Base-by-base conservation (phyloP, 257 asterid genomes). In the Salvia splendens region DNA sequence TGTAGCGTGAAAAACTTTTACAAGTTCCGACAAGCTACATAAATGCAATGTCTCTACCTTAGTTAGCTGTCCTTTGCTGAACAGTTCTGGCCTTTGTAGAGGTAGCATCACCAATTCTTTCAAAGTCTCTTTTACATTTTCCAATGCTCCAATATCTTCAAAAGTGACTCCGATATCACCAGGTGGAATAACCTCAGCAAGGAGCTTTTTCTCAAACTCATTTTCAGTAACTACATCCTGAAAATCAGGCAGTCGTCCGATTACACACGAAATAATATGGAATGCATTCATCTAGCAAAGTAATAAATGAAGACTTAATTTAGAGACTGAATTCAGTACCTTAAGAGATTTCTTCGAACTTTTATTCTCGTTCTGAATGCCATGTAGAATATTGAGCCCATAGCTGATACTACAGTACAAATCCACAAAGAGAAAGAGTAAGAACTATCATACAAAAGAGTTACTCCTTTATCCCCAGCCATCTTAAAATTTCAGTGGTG, bases 91-190 rank as follows among this genome's bases (percentile, higher is more conserved):
- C 85, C 95, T 85, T 70, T 86, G 96, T 47, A 88, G 86, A 66
- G 97, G 95, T 45, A 91, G 80, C 97, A 91, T 86, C 77, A 91
- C 97, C 87, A 91, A 75, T 73, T 88, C 97, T 81, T 91, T 91
- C 53, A 88, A 73, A n/a, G 96, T 88, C 70, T 91, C 97, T 84
- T 91, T 91, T 45, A 91, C 95, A 76, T 84, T 88, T 80, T 91
- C 96, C 78, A 91, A 72, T 35, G 97, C 96, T 60, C 97, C 97
- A 47, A 90, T 88, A 74, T 90, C 97, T 76, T 84, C 87, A 73
- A 91, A 91, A 73, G 90, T 82, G 74, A 88, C 96, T 74, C 96
- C 96, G 67, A 91, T 83, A 68, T 91, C 97, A 73, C 84, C 86
- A 14, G 96, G 89, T 35, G 96, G 96, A 70, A 91, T 88, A 54